These are phyloP conservation scores for Raphanus sativus DNA, from an alignment of 345 rosid species.

Conservation along the genomic window DNA sequence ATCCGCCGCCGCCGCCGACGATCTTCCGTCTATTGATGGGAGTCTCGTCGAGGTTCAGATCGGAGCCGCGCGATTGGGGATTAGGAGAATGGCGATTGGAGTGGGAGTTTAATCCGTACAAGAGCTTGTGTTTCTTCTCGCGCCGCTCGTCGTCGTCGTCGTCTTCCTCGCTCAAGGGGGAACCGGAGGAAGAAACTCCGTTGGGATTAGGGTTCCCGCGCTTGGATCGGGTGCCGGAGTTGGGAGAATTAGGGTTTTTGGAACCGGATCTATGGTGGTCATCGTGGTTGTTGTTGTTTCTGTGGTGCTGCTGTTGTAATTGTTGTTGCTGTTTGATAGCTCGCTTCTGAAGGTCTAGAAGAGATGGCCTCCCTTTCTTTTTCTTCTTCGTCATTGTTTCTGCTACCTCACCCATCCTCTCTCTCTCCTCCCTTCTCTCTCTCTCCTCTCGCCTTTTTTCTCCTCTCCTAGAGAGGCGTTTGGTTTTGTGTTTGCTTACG, in stretches of 20 bases:
- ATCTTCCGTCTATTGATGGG: conserved; percentile 9
- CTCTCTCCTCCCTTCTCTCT: not conserved
- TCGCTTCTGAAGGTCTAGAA: conserved; percentile 89
- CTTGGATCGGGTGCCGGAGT: conserved; percentile 51
- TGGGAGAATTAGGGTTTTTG: conserved; percentile 60
- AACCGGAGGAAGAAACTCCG: conserved; percentile 36
- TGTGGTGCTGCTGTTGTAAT: conserved; percentile 15
- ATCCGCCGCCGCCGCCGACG: conserved; percentile 48
- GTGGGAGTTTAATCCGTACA: conserved; percentile 62
- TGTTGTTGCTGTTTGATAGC: conserved; percentile 65
- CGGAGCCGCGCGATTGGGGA: conserved; percentile 42
- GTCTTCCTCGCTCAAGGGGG: conserved; percentile 32
- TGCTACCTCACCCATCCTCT: conserved; percentile 52
- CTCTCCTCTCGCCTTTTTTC: not conserved
- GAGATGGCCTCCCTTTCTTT: conserved; percentile 98
- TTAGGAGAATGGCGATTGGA: conserved; percentile 40
- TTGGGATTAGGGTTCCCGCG: conserved; percentile 52
- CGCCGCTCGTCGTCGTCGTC: conserved; percentile 67
- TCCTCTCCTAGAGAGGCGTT: conserved; percentile 25
- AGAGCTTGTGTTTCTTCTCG: conserved; percentile 68
- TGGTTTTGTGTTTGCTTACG: conserved; percentile 36
- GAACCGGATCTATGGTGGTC: conserved; percentile 44
- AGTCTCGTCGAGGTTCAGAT: conserved; percentile 46
- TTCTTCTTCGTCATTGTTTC: conserved; percentile 73
- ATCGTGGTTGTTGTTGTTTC: conserved; percentile 17